Base-by-base conservation (phyloP, 345 rosid species). In the Syzygium jambos region DNA sequence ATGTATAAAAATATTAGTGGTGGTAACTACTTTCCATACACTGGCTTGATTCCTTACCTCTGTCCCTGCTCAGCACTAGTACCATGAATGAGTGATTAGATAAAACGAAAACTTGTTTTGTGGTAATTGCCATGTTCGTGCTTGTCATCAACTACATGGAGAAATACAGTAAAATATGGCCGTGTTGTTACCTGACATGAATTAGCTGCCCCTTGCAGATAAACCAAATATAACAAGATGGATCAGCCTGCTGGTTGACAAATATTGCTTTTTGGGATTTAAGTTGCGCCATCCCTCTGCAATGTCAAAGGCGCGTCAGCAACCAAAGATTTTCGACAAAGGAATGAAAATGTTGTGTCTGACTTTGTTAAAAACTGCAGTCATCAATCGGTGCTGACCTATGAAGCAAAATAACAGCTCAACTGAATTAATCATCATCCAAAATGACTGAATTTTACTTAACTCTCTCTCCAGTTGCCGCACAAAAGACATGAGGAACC, bases 211-310 rank as follows among this genome's bases (percentile, higher is more conserved):
- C 94, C 41, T 90, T 90, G 86, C 97, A 96, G 86, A 91, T 88
- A 89, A 94, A 96, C 94, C 92, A 92, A 85, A 94, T 87, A 61
- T 92, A 90, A 85, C 98, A 95, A 63, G 92, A 92, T 85, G 22
- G 87, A 85, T 95, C 95, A 1, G 90, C 93, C 34, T 90, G 90
- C 59, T 88, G 91, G 52, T 86, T 88, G 59, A 95, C 93, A 86
- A 89, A 93, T 86, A 87, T 92, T 43, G 97, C 95, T 89, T 95
- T 96, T 56, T 78, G 87, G 83, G 98, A 96, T 88, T 38, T 87
- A 51, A 93, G 90, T 59, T 92, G 91, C 19, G 57, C 87, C 96
- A 94, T 94, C 52, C 89, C 91, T 90, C 98, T 96, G 95, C 89
- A 90, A 85, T 49, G 77, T 83, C 55, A 51, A 51, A 84, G 30